Conservation (phyloP, 2,329 filamentous ascomycete genomes). For the Chrysosporium queenslandicum region DNA sequence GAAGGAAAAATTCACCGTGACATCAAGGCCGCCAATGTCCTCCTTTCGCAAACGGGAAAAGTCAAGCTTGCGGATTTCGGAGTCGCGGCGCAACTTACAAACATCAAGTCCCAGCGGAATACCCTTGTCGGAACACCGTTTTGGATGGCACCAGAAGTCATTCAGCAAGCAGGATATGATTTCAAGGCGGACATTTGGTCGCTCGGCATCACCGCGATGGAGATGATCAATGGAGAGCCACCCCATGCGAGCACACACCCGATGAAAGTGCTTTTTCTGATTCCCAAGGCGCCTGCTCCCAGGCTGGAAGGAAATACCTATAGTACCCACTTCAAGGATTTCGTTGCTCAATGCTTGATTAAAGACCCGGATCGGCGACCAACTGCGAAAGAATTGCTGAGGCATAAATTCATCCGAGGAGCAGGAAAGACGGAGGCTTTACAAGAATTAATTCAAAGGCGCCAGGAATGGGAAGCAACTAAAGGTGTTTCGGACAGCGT, state of each 20-base stretch:
- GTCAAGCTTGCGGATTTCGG: constrained; percentile 97
- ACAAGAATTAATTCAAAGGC: constrained; percentile 72
- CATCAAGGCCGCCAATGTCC: constrained; percentile 90
- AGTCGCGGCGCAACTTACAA: constrained; percentile 89
- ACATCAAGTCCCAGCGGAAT: constrained; percentile 94
- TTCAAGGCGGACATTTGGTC: constrained; percentile 94
- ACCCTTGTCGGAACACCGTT: constrained; percentile 97
- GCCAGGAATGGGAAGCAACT: constrained; percentile 70
- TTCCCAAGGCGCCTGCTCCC: constrained; percentile 78
- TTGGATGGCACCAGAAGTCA: constrained; percentile 95
- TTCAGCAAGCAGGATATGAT: constrained; percentile 73
- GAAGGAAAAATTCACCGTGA: constrained; percentile 95
- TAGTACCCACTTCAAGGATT: constrained; percentile 87
- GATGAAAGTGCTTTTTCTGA: constrained; percentile 88
- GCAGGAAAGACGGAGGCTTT: constrained; percentile 82
- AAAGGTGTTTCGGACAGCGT: constrained; percentile 59
- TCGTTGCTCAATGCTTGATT: constrained; percentile 77
- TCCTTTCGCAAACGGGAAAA: constrained; percentile 81
- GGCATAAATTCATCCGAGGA: constrained; percentile 75
- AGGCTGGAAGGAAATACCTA: constrained; percentile 69
- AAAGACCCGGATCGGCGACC: constrained; percentile 82
- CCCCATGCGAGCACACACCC: constrained; percentile 76
- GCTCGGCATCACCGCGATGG: constrained; percentile 81
- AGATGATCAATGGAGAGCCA: constrained; percentile 81
- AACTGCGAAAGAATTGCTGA: constrained; percentile 74